phyloP scores from a whole-genome alignment of 2,329 filamentous ascomycete genomes.

The Cordyceps fumosorosea region DNA sequence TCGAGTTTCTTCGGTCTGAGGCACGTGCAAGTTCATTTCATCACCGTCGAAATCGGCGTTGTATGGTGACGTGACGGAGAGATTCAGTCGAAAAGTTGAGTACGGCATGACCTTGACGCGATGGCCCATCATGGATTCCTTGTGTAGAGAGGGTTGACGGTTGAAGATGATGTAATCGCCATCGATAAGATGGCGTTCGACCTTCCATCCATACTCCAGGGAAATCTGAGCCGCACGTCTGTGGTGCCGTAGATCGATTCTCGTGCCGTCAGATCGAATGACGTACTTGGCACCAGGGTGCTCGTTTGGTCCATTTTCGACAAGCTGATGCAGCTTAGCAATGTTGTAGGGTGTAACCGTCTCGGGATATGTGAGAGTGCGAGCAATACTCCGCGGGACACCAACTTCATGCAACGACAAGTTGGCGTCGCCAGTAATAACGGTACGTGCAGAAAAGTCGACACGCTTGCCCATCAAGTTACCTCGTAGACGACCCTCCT shows the following conservation, averaged over 20 bases:
- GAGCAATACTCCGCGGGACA: conserved; percentile 87
- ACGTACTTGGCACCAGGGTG: conserved; percentile 97
- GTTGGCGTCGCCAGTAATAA: conserved; percentile 98
- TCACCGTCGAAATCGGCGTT: conserved; percentile 99
- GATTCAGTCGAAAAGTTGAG: conserved; percentile 94
- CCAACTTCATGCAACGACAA: conserved; percentile 95
- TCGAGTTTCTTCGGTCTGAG: conserved; percentile 92
- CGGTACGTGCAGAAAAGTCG: conserved; percentile 97
- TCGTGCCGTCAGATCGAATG: conserved; percentile 84
- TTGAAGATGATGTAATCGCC: conserved; percentile 99
- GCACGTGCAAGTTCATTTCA: conserved; percentile 99
- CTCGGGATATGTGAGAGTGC: conserved; percentile 91
- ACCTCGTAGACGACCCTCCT: conserved; percentile 93
- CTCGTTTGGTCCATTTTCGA: conserved; percentile 89
- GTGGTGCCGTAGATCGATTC: conserved; percentile 91
- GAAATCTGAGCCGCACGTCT: conserved; percentile 80
- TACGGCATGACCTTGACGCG: conserved; percentile 97
- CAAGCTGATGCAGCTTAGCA: conserved; percentile 77
- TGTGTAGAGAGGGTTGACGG: conserved; percentile 96
- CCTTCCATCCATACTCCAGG: conserved; percentile 95
- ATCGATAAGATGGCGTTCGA: conserved; percentile 92
- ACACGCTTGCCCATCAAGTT: conserved; percentile 99
- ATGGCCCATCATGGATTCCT: conserved; percentile 99
- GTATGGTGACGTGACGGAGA: conserved; percentile 97
- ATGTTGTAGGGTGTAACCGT: conserved; percentile 98